Conservation (phyloP, 257 asterid genomes). For the Plantago ovata region DNA sequence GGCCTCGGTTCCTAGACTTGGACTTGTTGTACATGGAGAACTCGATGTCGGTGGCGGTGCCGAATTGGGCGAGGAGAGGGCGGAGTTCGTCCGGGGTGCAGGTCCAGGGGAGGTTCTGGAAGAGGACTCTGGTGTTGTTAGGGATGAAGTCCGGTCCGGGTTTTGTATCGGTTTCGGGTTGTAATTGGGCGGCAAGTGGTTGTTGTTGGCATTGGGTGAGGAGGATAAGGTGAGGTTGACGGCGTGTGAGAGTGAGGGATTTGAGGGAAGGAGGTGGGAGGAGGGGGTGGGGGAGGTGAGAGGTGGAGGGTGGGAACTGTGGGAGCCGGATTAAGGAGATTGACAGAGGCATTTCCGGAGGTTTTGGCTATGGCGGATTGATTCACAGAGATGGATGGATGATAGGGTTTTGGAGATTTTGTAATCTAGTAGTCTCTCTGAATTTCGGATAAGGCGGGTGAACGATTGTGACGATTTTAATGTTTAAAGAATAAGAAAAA, state of each 20-base stretch:
- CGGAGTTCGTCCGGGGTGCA: slow-evolving; percentile 65
- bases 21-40: slow-evolving; percentile 72
- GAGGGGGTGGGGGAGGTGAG: slow-evolving; percentile 23
- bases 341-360: not conserved
- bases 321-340: slow-evolving; percentile 33
- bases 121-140: slow-evolving; percentile 48
- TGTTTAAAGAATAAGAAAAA: too few species aligned
- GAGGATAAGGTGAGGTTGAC: slow-evolving; percentile 33
- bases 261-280: slow-evolving; percentile 3
- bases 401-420: not conserved
- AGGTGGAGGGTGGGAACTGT: slow-evolving; percentile 23
- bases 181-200: slow-evolving; percentile 26
- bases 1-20: slow-evolving; percentile 80
- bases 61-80: slow-evolving; percentile 62
- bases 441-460: too few species aligned
- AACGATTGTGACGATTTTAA: too few species aligned
- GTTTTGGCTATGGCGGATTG: not conserved
- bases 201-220: slow-evolving; percentile 20
- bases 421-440: too few species aligned
- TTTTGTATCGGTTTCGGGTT: not conserved
- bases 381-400: not conserved
- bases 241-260: slow-evolving; percentile 16
- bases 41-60: slow-evolving; percentile 72
- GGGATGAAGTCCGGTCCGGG: not conserved
- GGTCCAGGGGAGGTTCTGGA: slow-evolving; percentile 86